Conservation (phyloP, 2,329 filamentous ascomycete genomes). For the Parastagonospora nodorum region DNA sequence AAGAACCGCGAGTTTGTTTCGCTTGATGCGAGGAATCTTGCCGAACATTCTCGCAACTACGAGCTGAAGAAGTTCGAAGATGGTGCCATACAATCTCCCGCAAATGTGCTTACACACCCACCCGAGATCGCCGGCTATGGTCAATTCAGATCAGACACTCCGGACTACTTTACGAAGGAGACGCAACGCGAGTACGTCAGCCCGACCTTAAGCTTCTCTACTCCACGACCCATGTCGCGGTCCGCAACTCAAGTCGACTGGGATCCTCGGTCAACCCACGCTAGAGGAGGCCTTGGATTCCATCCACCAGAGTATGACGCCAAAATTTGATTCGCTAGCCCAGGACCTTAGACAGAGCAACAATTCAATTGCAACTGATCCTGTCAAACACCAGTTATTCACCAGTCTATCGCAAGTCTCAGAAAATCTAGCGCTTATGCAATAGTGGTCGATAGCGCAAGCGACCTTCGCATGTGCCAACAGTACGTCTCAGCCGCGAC, state of each 20-base stretch:
- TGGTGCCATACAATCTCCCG: conserved; percentile 27
- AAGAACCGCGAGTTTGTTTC: conserved; percentile 83
- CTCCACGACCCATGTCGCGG: conserved; percentile 45
- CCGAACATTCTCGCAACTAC: conserved; percentile 37
- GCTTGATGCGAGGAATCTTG: conserved; percentile 68
- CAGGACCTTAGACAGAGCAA: conserved; percentile 2
- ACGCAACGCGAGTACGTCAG: conserved; percentile 46
- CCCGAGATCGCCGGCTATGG: conserved; percentile 29
- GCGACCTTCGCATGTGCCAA: too few relatives aligned
- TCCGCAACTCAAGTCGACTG: conserved; percentile 36
- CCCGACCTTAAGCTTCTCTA: conserved; percentile 49
- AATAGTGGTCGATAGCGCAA: too few relatives aligned
- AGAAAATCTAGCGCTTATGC: too few relatives aligned
- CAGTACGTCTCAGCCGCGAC: too few relatives aligned
- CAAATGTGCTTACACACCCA: conserved; percentile 18
- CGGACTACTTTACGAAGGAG: conserved; percentile 45
- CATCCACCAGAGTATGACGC: conserved; percentile 42
- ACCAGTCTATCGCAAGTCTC: too few relatives aligned
- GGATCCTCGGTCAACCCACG: conserved; percentile 44
- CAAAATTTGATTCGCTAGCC: conserved; percentile 34
- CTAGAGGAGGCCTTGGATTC: conserved; percentile 47
- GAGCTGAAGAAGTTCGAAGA: conserved; percentile 43
- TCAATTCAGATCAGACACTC: conserved; percentile 32
- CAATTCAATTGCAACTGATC: conserved; percentile 1
- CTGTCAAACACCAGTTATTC: not conserved